Percentiles rank a stretch among this genome's conserved stretches.
These are phyloP conservation scores for Metarhizium album DNA, from an alignment of 2,329 filamentous ascomycete species.

Conservation along the genomic window DNA sequence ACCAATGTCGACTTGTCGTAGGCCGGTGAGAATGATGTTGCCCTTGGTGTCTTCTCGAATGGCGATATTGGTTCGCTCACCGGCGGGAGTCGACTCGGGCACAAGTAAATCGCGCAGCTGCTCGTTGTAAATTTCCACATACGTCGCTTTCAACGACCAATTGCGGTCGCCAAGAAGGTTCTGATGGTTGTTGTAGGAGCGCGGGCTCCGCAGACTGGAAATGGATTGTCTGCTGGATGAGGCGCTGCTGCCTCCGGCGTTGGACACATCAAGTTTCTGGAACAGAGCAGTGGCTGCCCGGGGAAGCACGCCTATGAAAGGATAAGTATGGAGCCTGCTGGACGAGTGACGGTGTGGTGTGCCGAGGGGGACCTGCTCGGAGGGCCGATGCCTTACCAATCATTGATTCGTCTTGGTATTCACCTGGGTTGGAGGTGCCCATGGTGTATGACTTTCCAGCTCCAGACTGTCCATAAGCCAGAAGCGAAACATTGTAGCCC, in stretches of 20 bases:
- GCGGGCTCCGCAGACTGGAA: slow-evolving; percentile 67
- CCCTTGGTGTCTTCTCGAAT: slow-evolving; percentile 93
- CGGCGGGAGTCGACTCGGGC: slow-evolving; percentile 56
- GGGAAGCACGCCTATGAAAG: slow-evolving; percentile 74
- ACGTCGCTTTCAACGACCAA: slow-evolving; percentile 90
- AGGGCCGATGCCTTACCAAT: slow-evolving; percentile 52
- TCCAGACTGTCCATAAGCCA: slow-evolving; percentile 95
- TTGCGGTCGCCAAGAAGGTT: slow-evolving; percentile 54
- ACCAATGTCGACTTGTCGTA: slow-evolving; percentile 80
- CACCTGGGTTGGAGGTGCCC: slow-evolving; percentile 80
- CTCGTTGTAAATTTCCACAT: slow-evolving; percentile 97
- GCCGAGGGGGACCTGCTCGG: slow-evolving; percentile 20
- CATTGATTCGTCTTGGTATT: slow-evolving; percentile 57
- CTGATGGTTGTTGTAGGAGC: slow-evolving; percentile 51
- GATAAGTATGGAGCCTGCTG: not conserved
- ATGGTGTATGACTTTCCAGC: slow-evolving; percentile 98
- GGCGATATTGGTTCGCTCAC: slow-evolving; percentile 69
- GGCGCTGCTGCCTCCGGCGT: slow-evolving; percentile 35
- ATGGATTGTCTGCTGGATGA: slow-evolving; percentile 37
- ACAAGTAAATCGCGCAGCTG: slow-evolving; percentile 83
- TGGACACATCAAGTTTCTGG: slow-evolving; percentile 62
- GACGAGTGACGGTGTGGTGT: not conserved
- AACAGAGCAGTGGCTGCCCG: slow-evolving; percentile 81
- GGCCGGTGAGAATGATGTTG: slow-evolving; percentile 83
- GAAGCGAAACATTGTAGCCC: slow-evolving; percentile 95